Base-by-base conservation (phyloP, 345 rosid species). In the Citrus sp. region DNA sequence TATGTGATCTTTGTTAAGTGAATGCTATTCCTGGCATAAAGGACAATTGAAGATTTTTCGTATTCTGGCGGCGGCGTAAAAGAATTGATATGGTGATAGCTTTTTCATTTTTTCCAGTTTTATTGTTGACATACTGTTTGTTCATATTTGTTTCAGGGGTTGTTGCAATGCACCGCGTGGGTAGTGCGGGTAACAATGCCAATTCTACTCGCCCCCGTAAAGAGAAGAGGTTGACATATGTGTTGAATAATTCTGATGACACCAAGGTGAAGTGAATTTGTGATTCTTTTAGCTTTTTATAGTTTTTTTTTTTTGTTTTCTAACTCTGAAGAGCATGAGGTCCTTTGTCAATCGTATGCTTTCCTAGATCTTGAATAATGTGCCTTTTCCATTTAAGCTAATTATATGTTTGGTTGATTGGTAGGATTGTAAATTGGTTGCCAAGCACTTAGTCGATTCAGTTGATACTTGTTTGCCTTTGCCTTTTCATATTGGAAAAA, bases 151-250 rank as follows among this genome's bases (percentile, higher is more conserved):
- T 68, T 40, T 76, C 78, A 85, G 91, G 89, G 85, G 66, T 78
- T 78, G 73, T 81, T 81, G 90, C 89, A 65, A 97, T 97, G 99
- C 99, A 97, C 94, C 98, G 98, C 3, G 98, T 97, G 85, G 99
- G 96, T 78, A 97, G 99, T 92, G 89, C 98, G 13, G 98, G 98
- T 82, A 97, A 95, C 86, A 92, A 88, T 28, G 72, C 83, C 65
- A 90, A 91, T 89, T 93, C 98, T 81, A 89, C 84, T 80, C 98
- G 98, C 46, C 88, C 92, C 59, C 98, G 98, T 60, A 97, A 94
- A 83, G 99, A 94, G 92, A 97, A 94, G 85, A 90, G 94, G 86
- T 88, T 97, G 80, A 94, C 99, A 0, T 97, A 93, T 87, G 93
- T 97, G 25, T 83, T 94, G 84, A 97, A 78, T 79, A 93, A 93